phyloP scores from a whole-genome alignment of 2,329 filamentous ascomycete genomes.

The Paraphaeosphaeria minitans region DNA sequence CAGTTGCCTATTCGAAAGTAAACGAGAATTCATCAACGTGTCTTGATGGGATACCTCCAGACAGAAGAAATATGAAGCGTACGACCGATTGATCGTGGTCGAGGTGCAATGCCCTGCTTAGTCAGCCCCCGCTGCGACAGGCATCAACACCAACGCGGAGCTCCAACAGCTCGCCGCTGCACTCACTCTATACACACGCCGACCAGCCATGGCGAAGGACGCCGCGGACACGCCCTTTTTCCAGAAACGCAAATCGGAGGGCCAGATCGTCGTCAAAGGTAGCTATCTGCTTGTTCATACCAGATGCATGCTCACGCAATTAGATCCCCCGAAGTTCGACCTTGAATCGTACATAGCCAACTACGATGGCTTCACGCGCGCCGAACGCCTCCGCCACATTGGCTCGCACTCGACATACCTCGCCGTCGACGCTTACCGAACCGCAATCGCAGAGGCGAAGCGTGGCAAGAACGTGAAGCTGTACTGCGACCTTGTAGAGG shows the following conservation, averaged over 20 bases:
- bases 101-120: conserved; percentile 1
- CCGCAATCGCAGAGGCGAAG: conserved; percentile 77
- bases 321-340: conserved; percentile 85
- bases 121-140: conserved; percentile 15
- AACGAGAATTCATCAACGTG: too few relatives aligned
- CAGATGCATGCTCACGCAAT: conserved; percentile 22
- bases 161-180: conserved; percentile 12
- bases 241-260: conserved; percentile 33
- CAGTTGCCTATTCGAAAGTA: too few relatives aligned
- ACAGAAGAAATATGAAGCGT: neutral
- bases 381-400: conserved; percentile 81
- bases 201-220: conserved; percentile 36
- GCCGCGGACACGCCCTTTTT: conserved; percentile 46
- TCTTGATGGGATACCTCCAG: neutral
- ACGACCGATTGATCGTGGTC: neutral
- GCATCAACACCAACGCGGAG: conserved; percentile 10
- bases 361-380: conserved; percentile 80
- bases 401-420: conserved; percentile 78
- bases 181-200: conserved; percentile 1
- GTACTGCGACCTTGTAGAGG: conserved; percentile 72
- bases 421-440: conserved; percentile 77
- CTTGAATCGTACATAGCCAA: conserved; percentile 89
- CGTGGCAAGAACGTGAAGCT: conserved; percentile 71
- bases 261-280: conserved; percentile 42
- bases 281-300: neutral